phyloP scores from a whole-genome alignment of 2,329 filamentous ascomycete genomes.

The Colletotrichum kahawae region DNA sequence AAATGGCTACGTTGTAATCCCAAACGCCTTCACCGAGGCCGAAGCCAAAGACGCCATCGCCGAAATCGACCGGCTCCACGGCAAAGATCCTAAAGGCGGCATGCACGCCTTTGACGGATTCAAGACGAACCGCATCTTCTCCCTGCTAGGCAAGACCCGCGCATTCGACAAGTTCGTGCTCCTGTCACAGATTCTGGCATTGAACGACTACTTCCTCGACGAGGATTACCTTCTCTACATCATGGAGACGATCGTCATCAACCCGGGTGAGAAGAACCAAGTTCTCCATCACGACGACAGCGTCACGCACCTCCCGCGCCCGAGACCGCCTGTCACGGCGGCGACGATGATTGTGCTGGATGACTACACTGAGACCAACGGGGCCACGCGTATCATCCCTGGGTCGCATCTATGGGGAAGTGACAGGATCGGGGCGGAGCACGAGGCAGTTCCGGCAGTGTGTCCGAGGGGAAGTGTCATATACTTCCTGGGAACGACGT shows the following conservation, averaged over 20 bases:
- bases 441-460: slow-evolving; percentile 34
- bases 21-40: slow-evolving; percentile 28
- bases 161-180: slow-evolving; percentile 41
- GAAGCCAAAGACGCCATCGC: background rate
- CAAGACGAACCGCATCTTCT: slow-evolving; percentile 41
- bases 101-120: slow-evolving; percentile 41
- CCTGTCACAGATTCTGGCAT: slow-evolving; percentile 36
- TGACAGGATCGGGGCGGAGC: slow-evolving; percentile 25
- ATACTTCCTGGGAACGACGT: slow-evolving; percentile 38
- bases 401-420: slow-evolving; percentile 38
- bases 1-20: slow-evolving; percentile 40
- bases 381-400: slow-evolving; percentile 38
- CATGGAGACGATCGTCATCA: slow-evolving; percentile 42
- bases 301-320: slow-evolving; percentile 35
- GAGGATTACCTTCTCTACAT: slow-evolving; percentile 39
- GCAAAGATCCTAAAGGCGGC: slow-evolving; percentile 27
- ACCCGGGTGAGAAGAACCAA: slow-evolving; percentile 39
- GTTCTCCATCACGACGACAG: slow-evolving; percentile 37
- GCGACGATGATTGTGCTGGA: slow-evolving; percentile 35
- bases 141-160: slow-evolving; percentile 42
- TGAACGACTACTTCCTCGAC: slow-evolving; percentile 45
- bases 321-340: slow-evolving; percentile 34
- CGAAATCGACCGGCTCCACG: background rate
- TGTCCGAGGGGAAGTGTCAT: slow-evolving; percentile 41
- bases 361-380: slow-evolving; percentile 35